Conservation (phyloP, 2,329 filamentous ascomycete species). For the Epichloe gansuensis region DNA sequence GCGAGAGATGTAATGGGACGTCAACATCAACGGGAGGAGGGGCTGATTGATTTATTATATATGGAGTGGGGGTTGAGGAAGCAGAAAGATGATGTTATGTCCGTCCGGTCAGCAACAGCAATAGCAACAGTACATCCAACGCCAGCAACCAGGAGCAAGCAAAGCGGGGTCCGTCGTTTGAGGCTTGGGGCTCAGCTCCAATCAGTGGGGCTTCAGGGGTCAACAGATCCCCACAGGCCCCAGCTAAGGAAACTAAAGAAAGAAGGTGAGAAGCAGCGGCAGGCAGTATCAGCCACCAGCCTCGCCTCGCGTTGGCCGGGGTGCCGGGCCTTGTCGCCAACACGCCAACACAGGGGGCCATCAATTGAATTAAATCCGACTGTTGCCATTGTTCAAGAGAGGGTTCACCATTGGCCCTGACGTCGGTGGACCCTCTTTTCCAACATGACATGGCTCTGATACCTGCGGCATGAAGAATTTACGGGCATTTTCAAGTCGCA, state of each 20-base stretch:
- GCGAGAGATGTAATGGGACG: constrained; percentile 3
- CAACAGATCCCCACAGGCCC: not conserved
- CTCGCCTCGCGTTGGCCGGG: no score
- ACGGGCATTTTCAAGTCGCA: no score
- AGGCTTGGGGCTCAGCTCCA: constrained; percentile 14
- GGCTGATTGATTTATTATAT: constrained; percentile 7
- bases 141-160: not conserved
- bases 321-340: not conserved
- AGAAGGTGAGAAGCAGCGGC: constrained; percentile 5
- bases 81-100: constrained; percentile 7
- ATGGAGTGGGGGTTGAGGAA: constrained; percentile 8
- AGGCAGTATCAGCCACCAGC: not conserved
- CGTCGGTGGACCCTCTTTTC: not conserved
- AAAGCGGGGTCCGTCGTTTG: constrained; percentile 2
- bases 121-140: not conserved
- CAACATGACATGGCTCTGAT: no score
- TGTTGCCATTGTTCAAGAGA: no score
- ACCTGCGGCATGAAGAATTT: no score
- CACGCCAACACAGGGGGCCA: not conserved
- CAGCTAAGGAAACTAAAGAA: not conserved
- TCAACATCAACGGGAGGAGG: constrained; percentile 1
- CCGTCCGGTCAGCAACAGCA: not conserved
- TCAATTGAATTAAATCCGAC: not conserved
- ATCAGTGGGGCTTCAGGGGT: constrained; percentile 6
- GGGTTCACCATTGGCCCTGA: not conserved